Evolutionary conservation across 2,329 filamentous ascomycete species (phyloP).

Genomic region (Orbilia brochopaga): DNA sequence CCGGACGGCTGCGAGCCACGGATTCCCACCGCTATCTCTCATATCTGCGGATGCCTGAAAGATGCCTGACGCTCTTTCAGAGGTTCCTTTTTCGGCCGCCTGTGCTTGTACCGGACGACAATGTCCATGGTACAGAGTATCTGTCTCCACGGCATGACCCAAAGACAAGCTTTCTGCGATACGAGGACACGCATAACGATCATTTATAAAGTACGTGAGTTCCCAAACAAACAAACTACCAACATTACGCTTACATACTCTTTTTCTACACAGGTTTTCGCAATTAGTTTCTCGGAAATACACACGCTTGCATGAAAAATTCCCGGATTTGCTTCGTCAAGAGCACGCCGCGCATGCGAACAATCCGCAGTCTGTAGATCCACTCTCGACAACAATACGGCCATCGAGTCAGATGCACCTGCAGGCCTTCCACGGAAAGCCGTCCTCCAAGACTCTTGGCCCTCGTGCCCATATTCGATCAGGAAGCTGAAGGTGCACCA

Average conservation of each 20-base stretch:
- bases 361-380: constrained; percentile 5
- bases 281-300: constrained; percentile 25
- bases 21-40: constrained; percentile 1
- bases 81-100: constrained; percentile 40
- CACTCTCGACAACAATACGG: constrained; percentile 21
- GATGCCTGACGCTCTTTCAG: constrained; percentile 6
- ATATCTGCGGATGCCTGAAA: constrained; percentile 40
- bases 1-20: neutral
- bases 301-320: constrained; percentile 6
- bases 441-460: constrained; percentile 47
- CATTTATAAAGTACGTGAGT: neutral
- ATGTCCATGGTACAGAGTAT: constrained; percentile 33
- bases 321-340: neutral
- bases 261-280: neutral
- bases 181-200: neutral
- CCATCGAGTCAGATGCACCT: constrained; percentile 28
- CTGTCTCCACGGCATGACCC: constrained; percentile 18
- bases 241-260: neutral
- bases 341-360: neutral
- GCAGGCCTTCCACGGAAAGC: neutral
- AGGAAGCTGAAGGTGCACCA: constrained; percentile 25
- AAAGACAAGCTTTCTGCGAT: constrained; percentile 30
- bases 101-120: constrained; percentile 18
- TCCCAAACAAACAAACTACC: neutral
- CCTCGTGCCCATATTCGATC: constrained; percentile 40